Base-by-base conservation (phyloP, 495 filamentous ascomycete genomes). In the Penicillium antarcticum region DNA sequence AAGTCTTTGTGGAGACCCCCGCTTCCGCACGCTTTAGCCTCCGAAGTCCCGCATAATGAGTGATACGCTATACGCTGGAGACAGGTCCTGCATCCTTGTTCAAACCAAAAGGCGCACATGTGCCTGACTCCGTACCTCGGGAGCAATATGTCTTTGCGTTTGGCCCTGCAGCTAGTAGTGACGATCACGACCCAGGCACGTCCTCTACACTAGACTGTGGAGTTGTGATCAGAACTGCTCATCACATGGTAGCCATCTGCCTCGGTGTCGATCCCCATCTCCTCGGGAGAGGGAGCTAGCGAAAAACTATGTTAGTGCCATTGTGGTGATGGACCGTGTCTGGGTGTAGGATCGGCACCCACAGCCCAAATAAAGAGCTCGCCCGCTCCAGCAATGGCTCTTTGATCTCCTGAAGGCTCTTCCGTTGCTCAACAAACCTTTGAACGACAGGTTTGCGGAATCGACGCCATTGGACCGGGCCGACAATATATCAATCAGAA, bases 321-420 rank as follows among this genome's bases (percentile, higher is more conserved):
- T 49, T 49, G 37, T 42, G 32, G 50, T 53, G 46, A 45, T 52
- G 42, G 45, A 47, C 52, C 52, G 45, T 52, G 43, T 45, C 61
- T 31, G 34, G 26, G 41, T 36, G 47, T 47, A 37, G 32, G 61
- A 64, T 64, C 61, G 36, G 33, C 37, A 26, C 10, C 42, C 48
- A 45, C 36, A 44, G 19, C 43, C 51, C 43, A 61, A 58, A 62
- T 64, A 64, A 64, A 64, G 58, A 56, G 40, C 55, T 56, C 47
- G 40, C 38, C 44, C 41, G 34, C 42, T 51, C 61, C 55, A 19
- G 21, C 34, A 5, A 18, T 18, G n/a, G 19, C 24, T 19, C 11
- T 19, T 17, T 48, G 42, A 48, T 47, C 44, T 43, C 23, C 31
- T 32, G 37, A 49, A 57, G 56, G 55, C 58, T 57, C 51, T 54